phyloP scores from a whole-genome alignment of 495 filamentous ascomycete species.

The Xylaria scruposa region DNA sequence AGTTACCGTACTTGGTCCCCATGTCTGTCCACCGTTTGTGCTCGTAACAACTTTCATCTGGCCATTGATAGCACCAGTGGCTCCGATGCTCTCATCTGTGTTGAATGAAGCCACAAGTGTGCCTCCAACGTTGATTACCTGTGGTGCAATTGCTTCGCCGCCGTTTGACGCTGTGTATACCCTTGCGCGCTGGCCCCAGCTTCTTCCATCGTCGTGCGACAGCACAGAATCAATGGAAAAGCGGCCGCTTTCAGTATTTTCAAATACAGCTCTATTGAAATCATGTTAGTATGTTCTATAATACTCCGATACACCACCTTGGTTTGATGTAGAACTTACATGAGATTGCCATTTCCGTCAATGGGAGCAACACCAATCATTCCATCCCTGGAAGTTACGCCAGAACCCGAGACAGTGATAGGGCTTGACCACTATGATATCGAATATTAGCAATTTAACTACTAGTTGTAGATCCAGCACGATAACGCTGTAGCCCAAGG shows the following conservation, averaged over 20 bases:
- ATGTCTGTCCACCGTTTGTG: constrained; percentile 46
- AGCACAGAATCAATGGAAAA: constrained; percentile 60
- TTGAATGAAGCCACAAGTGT: constrained; percentile 65
- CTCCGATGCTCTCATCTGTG: constrained; percentile 62
- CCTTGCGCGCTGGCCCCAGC: constrained; percentile 59
- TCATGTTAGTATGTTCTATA: constrained; percentile 11
- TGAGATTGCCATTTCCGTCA: constrained; percentile 46
- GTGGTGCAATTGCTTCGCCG: constrained; percentile 52
- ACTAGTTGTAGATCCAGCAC: neutral
- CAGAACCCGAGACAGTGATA: constrained; percentile 54
- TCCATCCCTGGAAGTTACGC: constrained; percentile 58
- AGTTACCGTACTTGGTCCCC: constrained; percentile 46
- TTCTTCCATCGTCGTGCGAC: constrained; percentile 62
- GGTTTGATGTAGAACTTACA: constrained; percentile 27
- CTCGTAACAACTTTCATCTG: constrained; percentile 48
- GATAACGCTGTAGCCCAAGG: neutral
- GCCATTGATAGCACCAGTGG: constrained; percentile 37
- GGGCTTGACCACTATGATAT: constrained; percentile 49
- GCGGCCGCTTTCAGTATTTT: constrained; percentile 51
- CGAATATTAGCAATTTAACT: neutral
- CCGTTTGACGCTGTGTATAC: constrained; percentile 56
- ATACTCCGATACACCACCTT: neutral
- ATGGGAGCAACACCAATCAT: constrained; percentile 63
- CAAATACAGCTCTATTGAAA: constrained; percentile 56
- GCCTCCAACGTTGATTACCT: constrained; percentile 63